phyloP scores from a whole-genome alignment of 208 protist genomes.

The Blastocrithidia nonstop region DNA sequence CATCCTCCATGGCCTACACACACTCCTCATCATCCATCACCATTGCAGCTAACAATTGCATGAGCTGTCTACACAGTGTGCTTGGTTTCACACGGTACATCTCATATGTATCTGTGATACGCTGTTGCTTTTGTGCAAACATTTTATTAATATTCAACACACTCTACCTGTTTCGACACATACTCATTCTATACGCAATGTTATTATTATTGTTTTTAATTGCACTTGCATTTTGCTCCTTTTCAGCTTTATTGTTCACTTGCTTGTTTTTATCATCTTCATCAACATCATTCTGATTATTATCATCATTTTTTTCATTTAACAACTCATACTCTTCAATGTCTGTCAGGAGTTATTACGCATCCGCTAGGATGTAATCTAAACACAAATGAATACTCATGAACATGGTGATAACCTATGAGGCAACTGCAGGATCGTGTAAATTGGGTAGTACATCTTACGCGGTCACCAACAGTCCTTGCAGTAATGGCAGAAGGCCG shows the following conservation, averaged over 20 bases:
- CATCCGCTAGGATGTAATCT: conserved; percentile 52
- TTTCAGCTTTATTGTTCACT: background rate
- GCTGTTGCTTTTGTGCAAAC: no score
- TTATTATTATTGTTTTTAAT: no score
- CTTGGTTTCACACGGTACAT: background rate
- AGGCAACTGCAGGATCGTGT: conserved; percentile 21
- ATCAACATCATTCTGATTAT: background rate
- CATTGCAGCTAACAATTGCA: conserved; percentile 5
- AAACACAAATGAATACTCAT: conserved; percentile 47
- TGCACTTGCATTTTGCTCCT: background rate
- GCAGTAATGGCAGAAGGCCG: conserved; percentile 58
- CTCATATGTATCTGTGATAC: no score
- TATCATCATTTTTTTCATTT: background rate
- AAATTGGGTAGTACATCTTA: conserved; percentile 55
- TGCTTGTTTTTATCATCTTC: conserved; percentile 1
- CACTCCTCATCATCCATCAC: conserved; percentile 11
- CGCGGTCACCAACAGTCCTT: conserved; percentile 53
- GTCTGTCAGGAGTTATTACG: conserved; percentile 5
- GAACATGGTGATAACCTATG: conserved; percentile 57
- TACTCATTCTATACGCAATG: no score
- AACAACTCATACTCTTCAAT: background rate
- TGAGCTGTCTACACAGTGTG: background rate
- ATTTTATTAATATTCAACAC: no score
- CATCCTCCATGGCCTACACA: conserved; percentile 9
- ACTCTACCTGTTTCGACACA: no score